A percentile compares a stretch with the other conserved stretches of the same genome.
Conservation (phyloP, 306 rosid genomes). For the Medicago arabica region DNA sequence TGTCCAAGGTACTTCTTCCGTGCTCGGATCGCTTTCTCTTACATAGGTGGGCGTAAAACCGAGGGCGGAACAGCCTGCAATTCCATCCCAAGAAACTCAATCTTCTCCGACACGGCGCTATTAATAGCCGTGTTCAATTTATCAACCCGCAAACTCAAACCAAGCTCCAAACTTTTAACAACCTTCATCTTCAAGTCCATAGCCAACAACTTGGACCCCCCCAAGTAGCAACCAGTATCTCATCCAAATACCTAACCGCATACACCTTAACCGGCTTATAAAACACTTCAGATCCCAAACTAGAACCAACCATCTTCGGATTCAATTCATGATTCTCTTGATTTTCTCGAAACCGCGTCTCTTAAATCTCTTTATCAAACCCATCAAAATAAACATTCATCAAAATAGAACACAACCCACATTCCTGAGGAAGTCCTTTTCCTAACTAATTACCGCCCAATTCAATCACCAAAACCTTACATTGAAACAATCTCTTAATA, state of each 20-base stretch:
- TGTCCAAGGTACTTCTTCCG: conserved; percentile 82
- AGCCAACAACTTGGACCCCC: conserved; percentile 67
- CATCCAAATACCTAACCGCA: conserved; percentile 89
- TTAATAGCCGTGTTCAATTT: conserved; percentile 68
- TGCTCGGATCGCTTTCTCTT: conserved; percentile 86
- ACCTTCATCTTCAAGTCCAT: conserved; percentile 70
- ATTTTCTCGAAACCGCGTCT: conserved; percentile 56
- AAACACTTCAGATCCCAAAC: conserved; percentile 47
- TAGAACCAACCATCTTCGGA: conserved; percentile 43
- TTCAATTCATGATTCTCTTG: conserved; percentile 37
- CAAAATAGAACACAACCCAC: conserved; percentile 71
- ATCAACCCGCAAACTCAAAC: conserved; percentile 67
- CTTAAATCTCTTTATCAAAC: conserved; percentile 81
- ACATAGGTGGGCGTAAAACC: conserved; percentile 67
- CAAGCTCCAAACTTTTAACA: conserved; percentile 62
- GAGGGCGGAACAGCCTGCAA: conserved; percentile 81
- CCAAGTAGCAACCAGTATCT: conserved; percentile 69
- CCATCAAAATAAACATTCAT: conserved; percentile 76
- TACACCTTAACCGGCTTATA: conserved; percentile 82
- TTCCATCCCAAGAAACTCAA: conserved; percentile 84
- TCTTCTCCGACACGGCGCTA: conserved; percentile 84
- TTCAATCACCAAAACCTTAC: conserved; percentile 43
- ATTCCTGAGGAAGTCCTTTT: conserved; percentile 86
- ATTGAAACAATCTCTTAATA: conserved; percentile 42
- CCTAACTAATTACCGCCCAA: conserved; percentile 66